Conservation (phyloP, 1,284 basidiomycete genomes). For the Apiotrichum akiyoshidainum region DNA sequence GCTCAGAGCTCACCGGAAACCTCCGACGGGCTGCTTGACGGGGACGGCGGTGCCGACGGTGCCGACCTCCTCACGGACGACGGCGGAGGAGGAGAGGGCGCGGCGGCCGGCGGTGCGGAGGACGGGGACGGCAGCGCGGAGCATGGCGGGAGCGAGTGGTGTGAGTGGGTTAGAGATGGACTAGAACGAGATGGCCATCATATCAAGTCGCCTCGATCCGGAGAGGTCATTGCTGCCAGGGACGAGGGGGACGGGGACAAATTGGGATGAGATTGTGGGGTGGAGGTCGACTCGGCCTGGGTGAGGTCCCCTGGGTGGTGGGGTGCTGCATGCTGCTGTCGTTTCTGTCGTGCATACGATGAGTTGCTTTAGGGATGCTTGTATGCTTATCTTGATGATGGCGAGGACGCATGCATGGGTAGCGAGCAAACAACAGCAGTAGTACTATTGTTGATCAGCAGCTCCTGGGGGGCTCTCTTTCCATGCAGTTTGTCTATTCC, state of each 20-base stretch:
- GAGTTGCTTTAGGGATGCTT: too few species aligned
- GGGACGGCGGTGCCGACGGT: constrained; percentile 59
- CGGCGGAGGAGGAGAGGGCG: constrained; percentile 49
- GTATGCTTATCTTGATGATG: too few species aligned
- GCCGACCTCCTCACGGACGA: constrained; percentile 59
- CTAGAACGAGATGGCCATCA: too few species aligned
- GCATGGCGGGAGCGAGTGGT: constrained; percentile 8
- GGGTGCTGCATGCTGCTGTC: too few species aligned
- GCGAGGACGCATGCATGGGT: too few species aligned
- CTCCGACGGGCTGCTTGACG: constrained; percentile 67
- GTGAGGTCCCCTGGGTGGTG: background rate
- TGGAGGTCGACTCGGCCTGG: background rate
- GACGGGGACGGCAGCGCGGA: constrained; percentile 9
- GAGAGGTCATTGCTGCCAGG: too few species aligned
- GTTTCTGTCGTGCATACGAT: too few species aligned
- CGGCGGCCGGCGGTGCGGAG: constrained; percentile 25
- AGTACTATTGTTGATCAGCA: too few species aligned
- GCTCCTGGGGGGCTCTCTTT: too few species aligned
- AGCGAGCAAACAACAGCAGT: too few species aligned
- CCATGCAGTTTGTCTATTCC: too few species aligned
- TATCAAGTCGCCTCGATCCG: too few species aligned
- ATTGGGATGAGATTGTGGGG: background rate
- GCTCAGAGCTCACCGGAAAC: constrained; percentile 60
- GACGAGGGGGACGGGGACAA: background rate
- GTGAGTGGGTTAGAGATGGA: background rate